A percentile compares a stretch with the other conserved stretches of the same genome.
Evolutionary conservation across 352 stramenopile genomes (phyloP).

Genomic region (Phytophthora europaea): DNA sequence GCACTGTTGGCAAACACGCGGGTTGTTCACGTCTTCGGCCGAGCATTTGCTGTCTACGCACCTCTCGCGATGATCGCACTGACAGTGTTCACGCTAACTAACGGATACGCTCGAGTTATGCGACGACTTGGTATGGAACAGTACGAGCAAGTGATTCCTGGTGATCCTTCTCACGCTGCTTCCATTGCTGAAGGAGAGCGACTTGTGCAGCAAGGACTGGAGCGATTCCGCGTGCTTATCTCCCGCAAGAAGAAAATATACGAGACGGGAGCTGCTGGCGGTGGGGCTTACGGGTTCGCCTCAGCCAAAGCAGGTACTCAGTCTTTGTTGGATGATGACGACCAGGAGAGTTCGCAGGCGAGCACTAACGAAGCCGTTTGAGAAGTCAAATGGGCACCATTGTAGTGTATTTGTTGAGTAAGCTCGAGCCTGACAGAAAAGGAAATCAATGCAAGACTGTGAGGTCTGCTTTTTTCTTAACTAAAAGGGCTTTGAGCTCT

Average conservation of each 20-base stretch:
- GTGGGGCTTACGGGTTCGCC: conserved; percentile 46
- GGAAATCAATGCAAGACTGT: neutral
- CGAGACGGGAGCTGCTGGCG: conserved; percentile 27
- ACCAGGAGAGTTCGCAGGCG: conserved; percentile 7
- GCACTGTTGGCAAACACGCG: conserved; percentile 63
- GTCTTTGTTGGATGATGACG: conserved; percentile 31
- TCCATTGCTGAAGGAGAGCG: conserved; percentile 58
- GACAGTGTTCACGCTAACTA: conserved; percentile 51
- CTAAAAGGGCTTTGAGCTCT: conserved; percentile 16
- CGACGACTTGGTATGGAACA: conserved; percentile 68
- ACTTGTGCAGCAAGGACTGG: conserved; percentile 62
- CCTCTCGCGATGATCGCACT: conserved; percentile 67
- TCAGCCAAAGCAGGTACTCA: conserved; percentile 26
- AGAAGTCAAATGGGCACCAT: neutral
- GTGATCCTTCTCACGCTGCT: conserved; percentile 42
- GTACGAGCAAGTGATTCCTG: conserved; percentile 68
- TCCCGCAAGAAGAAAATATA: conserved; percentile 50
- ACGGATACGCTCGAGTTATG: conserved; percentile 69
- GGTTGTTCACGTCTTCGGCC: conserved; percentile 66
- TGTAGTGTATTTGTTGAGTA: neutral
- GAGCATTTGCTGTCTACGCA: conserved; percentile 65
- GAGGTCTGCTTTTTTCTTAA: neutral
- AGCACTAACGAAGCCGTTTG: conserved; percentile 8
- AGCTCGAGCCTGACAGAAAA: neutral
- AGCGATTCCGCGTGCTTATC: conserved; percentile 48